A percentile compares a stretch with the other conserved stretches of the same genome.
Conservation (phyloP, 345 rosid species). For the Trapa bicornis region DNA sequence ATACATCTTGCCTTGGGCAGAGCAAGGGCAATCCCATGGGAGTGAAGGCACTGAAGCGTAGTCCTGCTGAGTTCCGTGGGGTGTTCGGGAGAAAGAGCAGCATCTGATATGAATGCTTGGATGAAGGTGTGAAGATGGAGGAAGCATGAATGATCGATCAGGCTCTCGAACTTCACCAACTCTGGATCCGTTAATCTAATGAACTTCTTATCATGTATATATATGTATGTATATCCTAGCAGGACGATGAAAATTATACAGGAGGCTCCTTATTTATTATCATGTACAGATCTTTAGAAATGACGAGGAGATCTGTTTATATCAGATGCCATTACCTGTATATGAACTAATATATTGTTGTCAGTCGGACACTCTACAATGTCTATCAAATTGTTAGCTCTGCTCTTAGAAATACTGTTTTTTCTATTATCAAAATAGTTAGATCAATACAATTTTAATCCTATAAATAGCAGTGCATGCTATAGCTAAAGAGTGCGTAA, state of each 20-base stretch:
- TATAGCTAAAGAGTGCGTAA: too few species aligned
- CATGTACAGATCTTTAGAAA: background rate
- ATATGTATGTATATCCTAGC: background rate
- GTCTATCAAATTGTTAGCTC: too few species aligned
- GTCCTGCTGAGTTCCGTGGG: constrained; percentile 63
- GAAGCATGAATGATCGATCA: background rate
- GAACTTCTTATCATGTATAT: background rate
- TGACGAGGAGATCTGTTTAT: background rate
- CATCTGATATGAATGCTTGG: constrained; percentile 17
- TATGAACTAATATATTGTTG: background rate
- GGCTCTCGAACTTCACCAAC: background rate
- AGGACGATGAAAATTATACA: background rate
- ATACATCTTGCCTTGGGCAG: constrained; percentile 22
- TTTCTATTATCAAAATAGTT: too few species aligned
- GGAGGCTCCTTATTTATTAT: background rate
- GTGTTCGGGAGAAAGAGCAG: constrained; percentile 34
- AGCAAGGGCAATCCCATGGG: constrained; percentile 70
- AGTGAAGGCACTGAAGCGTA: constrained; percentile 66
- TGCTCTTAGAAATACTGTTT: too few species aligned
- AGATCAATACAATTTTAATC: too few species aligned
- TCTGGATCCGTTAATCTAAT: background rate
- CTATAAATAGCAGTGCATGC: too few species aligned
- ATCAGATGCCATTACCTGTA: background rate
- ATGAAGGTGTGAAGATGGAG: background rate
- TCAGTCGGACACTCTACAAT: too few species aligned